Evolutionary conservation across 1,284 basidiomycete species (phyloP), one percentile per base, ranked within the genome.

Genomic region (Sporisorium exsertum): DNA sequence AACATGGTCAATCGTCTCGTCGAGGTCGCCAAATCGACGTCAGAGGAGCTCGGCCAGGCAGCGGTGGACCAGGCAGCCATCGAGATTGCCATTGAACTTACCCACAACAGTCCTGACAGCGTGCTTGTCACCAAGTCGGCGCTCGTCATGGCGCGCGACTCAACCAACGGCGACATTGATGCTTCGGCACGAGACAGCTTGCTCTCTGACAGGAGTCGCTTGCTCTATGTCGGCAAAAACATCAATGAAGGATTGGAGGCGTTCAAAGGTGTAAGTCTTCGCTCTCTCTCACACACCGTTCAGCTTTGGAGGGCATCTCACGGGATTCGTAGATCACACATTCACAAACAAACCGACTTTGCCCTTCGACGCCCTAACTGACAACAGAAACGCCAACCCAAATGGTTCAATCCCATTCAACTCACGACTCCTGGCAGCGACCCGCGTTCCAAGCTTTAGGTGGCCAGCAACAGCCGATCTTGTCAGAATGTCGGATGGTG

Each of bases 111-210:
- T 4, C 93, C 94, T 0, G 93, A 94, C 82, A 89, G 93, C 0
- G 91, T 94, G 1, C 91, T 92, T 73, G 89, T 90, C 54, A 92
- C 92, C 10, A 95, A 94, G 84, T 88, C 89, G n/a, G 72, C 70
- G 16, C 57, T 81, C 10, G 52, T 78, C 26, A 60, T 74, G 40
- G 77, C 79, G 5, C 63, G 79, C 24, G 74, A 80, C 52, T 62
- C 66, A 8, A 53, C 58, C 18, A 62, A 57, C 46, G 88, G 88
- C 18, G 88, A 89, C 57, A 86, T 90, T 46, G 89, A 91, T 33
- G 88, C 90, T 26, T 88, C 89, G 0, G 88, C 91, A 3, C 68
- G 87, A 5, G 86, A 87, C 0, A 90, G 91, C 60, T 82, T 88
- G 9, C 84, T 87, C 69, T 88, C 89, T 26, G 82, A 87, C 26